Evolutionary conservation across 202 grass and related monocot species (phyloP).

Genomic region (Carex arenaria): DNA sequence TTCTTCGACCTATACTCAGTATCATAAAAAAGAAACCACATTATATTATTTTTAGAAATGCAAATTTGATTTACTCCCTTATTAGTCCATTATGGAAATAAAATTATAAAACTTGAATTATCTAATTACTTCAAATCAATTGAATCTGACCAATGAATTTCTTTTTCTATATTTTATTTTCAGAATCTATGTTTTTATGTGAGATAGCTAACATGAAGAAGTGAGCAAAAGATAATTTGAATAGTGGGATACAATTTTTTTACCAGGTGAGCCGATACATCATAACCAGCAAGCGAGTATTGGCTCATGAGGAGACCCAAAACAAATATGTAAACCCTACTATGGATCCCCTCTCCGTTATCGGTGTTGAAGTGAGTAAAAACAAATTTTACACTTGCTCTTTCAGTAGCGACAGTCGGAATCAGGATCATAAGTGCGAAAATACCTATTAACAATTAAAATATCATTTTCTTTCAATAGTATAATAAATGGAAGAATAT

Average conservation of each 20-base stretch:
- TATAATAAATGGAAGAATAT: background rate
- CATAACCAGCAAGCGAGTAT: slow-evolving; percentile 70
- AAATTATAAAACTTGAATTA: background rate
- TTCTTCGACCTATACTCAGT: slow-evolving; percentile 58
- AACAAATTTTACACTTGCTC: slow-evolving; percentile 43
- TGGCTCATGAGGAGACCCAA: slow-evolving; percentile 70
- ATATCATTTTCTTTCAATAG: too few species aligned
- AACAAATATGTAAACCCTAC: slow-evolving; percentile 61
- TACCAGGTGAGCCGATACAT: slow-evolving; percentile 79
- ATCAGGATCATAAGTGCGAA: slow-evolving; percentile 49
- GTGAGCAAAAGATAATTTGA: background rate
- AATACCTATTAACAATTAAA: slow-evolving; percentile 24
- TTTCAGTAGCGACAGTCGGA: slow-evolving; percentile 52
- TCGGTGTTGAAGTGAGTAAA: slow-evolving; percentile 83
- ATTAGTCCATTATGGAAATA: background rate
- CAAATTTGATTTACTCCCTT: background rate
- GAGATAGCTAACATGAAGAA: background rate
- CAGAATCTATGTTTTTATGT: background rate
- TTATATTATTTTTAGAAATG: background rate
- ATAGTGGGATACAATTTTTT: background rate
- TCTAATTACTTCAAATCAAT: background rate
- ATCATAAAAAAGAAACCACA: background rate
- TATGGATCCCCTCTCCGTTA: slow-evolving; percentile 47
- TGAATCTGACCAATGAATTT: background rate
- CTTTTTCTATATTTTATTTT: background rate